Percentiles rank a stretch among this genome's conserved stretches.
phyloP scores from a whole-genome alignment of 129 eudicot species.

The Chrysanthemum makinoi region DNA sequence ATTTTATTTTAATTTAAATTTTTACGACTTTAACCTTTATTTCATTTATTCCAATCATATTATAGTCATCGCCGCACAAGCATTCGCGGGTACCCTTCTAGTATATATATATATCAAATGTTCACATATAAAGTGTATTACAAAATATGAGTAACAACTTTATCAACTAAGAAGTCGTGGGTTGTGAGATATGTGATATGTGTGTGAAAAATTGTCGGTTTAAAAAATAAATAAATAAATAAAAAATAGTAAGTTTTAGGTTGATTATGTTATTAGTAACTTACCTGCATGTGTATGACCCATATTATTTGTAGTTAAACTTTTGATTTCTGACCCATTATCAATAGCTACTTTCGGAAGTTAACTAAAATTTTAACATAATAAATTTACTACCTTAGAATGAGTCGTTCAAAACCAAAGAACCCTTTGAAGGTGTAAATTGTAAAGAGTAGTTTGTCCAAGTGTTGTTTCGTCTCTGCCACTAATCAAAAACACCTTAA shows the following conservation, averaged over 20 bases:
- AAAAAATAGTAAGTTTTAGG: not conserved
- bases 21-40: slow-evolving; percentile 57
- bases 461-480: slow-evolving; percentile 64
- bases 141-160: too few relatives aligned
- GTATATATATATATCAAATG: too few relatives aligned
- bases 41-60: slow-evolving; percentile 40
- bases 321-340: not conserved
- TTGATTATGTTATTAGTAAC: not conserved
- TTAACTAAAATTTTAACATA: too few relatives aligned
- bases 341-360: not conserved
- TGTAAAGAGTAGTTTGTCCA: slow-evolving; percentile 41
- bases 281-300: too few relatives aligned
- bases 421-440: slow-evolving; percentile 55
- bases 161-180: too few relatives aligned
- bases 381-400: slow-evolving; percentile 44
- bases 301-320: too few relatives aligned
- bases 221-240: too few relatives aligned
- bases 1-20: slow-evolving; percentile 58
- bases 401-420: slow-evolving; percentile 57
- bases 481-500: slow-evolving; percentile 55
- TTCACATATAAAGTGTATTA: not conserved
- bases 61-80: too few relatives aligned
- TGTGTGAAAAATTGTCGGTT: too few relatives aligned
- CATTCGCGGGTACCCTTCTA: too few relatives aligned
- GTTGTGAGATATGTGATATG: too few relatives aligned